Evolutionary conservation across 2,329 filamentous ascomycete genomes (phyloP).

Genomic region (Acrodontium crateriforme): DNA sequence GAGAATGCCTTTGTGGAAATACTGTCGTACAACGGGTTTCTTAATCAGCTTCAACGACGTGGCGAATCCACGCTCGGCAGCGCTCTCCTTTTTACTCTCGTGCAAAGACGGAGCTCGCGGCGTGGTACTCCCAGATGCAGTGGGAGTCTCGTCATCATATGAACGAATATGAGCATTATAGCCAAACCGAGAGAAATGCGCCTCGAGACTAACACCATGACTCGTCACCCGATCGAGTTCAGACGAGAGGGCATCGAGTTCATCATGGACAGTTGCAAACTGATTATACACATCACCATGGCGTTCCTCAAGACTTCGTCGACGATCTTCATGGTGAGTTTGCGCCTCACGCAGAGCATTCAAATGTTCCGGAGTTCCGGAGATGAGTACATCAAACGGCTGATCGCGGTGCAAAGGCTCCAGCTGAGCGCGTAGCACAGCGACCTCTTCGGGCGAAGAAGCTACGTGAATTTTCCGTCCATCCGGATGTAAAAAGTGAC

Average conservation of each 20-base stretch:
- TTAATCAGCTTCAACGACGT: constrained; percentile 42
- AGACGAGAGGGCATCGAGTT: constrained; percentile 38
- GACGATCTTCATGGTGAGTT: constrained; percentile 38
- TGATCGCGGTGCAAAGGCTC: constrained; percentile 23
- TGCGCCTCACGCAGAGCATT: constrained; percentile 38
- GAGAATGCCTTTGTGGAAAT: constrained; percentile 50
- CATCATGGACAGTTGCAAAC: constrained; percentile 41
- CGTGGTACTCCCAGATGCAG: constrained; percentile 9
- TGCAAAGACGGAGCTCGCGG: constrained; percentile 6
- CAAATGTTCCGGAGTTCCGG: constrained; percentile 39
- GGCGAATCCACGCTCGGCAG: constrained; percentile 8
- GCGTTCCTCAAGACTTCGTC: constrained; percentile 33
- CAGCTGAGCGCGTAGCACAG: constrained; percentile 34
- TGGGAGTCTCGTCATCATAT: constrained; percentile 15
- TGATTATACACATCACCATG: constrained; percentile 41
- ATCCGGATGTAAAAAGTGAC: constrained; percentile 42
- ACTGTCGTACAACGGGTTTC: constrained; percentile 47
- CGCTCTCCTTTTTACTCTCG: not conserved
- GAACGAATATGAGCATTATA: constrained; percentile 42
- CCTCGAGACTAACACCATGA: constrained; percentile 41
- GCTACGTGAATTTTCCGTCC: constrained; percentile 45
- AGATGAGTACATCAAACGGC: constrained; percentile 43
- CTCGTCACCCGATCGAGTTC: constrained; percentile 43
- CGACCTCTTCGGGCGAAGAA: constrained; percentile 40
- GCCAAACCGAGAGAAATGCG: constrained; percentile 50